Evolutionary conservation across 2,329 filamentous ascomycete genomes (phyloP).

Genomic region (Huntiella decipiens): DNA sequence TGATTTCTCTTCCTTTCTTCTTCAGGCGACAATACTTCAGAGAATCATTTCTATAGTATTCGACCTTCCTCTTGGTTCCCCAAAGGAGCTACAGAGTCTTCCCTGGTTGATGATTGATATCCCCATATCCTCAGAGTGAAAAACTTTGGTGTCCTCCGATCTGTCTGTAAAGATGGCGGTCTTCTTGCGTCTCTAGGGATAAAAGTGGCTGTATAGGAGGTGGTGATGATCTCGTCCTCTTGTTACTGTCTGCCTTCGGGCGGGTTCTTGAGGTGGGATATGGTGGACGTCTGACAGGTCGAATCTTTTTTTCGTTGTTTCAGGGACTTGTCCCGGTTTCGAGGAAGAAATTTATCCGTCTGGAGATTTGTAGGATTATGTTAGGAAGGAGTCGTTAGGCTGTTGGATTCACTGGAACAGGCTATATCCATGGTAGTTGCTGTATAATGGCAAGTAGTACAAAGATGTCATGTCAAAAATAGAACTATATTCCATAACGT

Average conservation of each 20-base stretch:
- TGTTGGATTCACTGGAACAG: too few species aligned
- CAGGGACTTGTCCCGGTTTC: conserved; percentile 28
- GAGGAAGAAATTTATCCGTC: conserved; percentile 28
- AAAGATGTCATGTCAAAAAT: background rate
- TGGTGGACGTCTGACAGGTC: conserved; percentile 79
- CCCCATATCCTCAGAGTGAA: conserved; percentile 84
- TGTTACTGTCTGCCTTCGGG: conserved; percentile 53
- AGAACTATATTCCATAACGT: background rate
- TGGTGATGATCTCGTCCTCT: conserved; percentile 89
- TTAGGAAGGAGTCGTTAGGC: too few species aligned
- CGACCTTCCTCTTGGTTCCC: conserved; percentile 77
- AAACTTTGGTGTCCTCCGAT: conserved; percentile 37
- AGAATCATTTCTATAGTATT: conserved; percentile 99
- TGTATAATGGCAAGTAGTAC: too few species aligned
- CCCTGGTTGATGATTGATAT: conserved; percentile 87
- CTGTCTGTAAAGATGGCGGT: conserved; percentile 45
- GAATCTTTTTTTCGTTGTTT: conserved; percentile 32
- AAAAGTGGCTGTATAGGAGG: conserved; percentile 51
- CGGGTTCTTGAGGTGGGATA: conserved; percentile 59
- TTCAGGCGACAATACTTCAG: conserved; percentile 38
- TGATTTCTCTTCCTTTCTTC: conserved; percentile 32
- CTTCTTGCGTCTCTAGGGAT: conserved; percentile 2
- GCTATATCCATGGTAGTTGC: too few species aligned
- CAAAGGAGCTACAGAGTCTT: conserved; percentile 85
- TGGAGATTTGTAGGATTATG: too few species aligned